These are phyloP conservation scores for Candida broadrunensis DNA, from an alignment of 805 yeast species.

Conservation along the genomic window DNA sequence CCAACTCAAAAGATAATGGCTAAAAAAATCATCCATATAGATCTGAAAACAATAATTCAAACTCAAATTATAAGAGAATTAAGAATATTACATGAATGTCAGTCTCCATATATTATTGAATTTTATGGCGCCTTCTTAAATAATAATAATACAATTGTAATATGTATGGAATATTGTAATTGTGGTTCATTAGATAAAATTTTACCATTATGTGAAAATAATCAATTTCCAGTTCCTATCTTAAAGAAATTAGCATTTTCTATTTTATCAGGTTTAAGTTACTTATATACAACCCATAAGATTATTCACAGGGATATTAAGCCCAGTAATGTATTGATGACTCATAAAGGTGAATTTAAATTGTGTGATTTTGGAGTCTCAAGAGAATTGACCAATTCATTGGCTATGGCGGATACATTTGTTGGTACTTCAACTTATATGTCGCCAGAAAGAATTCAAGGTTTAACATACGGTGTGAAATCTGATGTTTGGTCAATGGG, in stretches of 20 bases:
- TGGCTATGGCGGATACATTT: constrained; percentile 86
- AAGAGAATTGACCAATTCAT: constrained; percentile 85
- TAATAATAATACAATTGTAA: constrained; percentile 65
- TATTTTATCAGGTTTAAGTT: constrained; percentile 76
- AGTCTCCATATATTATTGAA: constrained; percentile 76
- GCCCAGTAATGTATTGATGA: constrained; percentile 89
- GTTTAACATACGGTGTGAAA: constrained; percentile 88
- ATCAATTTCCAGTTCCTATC: constrained; percentile 54
- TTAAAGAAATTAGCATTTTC: constrained; percentile 72
- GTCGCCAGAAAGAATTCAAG: constrained; percentile 96
- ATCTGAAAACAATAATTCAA: constrained; percentile 72
- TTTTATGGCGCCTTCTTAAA: constrained; percentile 87
- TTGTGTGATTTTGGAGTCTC: constrained; percentile 97
- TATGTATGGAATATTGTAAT: constrained; percentile 95
- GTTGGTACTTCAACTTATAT: constrained; percentile 97
- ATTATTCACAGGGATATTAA: constrained; percentile 95
- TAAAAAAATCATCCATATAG: constrained; percentile 81
- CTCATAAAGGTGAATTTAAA: constrained; percentile 82
- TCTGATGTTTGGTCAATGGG: constrained; percentile 98
- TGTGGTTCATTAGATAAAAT: constrained; percentile 90
- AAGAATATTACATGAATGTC: constrained; percentile 87
- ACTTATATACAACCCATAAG: constrained; percentile 76
- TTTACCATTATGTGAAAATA: constrained; percentile 44
- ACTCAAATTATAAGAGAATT: constrained; percentile 86
- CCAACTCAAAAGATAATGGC: constrained; percentile 92